Percentiles rank a stretch among this genome's conserved stretches.
Conservation (phyloP, 1,284 basidiomycete genomes). For the Apiotrichum akiyoshidainum region DNA sequence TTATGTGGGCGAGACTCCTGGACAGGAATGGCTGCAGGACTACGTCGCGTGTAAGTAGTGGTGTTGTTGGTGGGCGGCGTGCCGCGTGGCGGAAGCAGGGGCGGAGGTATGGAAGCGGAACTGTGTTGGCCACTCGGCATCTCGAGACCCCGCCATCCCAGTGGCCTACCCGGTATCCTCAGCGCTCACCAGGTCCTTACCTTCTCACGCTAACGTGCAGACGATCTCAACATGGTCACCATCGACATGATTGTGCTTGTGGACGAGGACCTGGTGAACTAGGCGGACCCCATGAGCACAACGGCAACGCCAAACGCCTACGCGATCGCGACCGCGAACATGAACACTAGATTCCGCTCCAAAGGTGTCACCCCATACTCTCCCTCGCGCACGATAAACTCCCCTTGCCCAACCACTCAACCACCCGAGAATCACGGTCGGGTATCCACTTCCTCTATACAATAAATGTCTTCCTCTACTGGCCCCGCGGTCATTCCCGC, state of each 20-base stretch:
- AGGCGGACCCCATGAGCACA: background rate
- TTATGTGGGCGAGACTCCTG: slow-evolving; percentile 25
- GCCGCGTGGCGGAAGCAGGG: background rate
- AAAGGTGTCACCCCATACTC: no score
- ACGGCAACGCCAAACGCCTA: no score
- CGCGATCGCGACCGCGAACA: no score
- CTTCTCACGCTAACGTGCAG: slow-evolving; percentile 4
- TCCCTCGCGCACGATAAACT: no score
- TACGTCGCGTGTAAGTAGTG: slow-evolving; percentile 35
- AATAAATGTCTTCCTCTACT: no score
- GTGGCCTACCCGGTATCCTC: background rate
- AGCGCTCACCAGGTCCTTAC: no score
- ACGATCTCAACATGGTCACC: slow-evolving; percentile 47
- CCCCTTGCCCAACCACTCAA: no score
- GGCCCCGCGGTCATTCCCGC: no score
- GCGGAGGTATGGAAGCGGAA: no score
- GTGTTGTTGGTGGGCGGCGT: background rate
- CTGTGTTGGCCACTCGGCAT: background rate
- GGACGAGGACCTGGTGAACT: slow-evolving; percentile 27
- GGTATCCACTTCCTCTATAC: no score
- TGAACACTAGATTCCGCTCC: no score
- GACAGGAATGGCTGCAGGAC: slow-evolving; percentile 34
- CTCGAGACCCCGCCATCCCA: background rate
- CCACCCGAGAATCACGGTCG: no score
- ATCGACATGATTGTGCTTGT: slow-evolving; percentile 40